These are phyloP conservation scores for Sporothrix globosa DNA, from an alignment of 2,329 filamentous ascomycete species.

Conservation along the genomic window DNA sequence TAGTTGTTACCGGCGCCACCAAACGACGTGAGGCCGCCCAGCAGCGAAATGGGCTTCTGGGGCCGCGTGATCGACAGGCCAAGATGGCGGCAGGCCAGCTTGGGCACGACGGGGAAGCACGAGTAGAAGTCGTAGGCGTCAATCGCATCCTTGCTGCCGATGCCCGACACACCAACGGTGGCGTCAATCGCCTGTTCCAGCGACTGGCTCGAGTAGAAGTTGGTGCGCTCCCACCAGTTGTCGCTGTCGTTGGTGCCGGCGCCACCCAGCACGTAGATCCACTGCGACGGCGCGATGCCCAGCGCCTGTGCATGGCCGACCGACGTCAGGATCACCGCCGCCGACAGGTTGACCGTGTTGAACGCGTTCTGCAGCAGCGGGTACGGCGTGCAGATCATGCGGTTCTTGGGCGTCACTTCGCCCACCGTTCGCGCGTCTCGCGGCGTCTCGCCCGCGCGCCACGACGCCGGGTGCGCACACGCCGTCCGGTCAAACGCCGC, in stretches of 20 bases:
- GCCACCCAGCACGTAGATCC: conserved; percentile 30
- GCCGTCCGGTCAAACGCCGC: conserved; percentile 30
- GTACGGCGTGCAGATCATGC: conserved; percentile 34
- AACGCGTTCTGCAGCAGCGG: conserved; percentile 33
- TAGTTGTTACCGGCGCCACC: conserved; percentile 35
- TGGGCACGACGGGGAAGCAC: conserved; percentile 34
- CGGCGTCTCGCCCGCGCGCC: conserved; percentile 31
- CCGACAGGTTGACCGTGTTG: conserved; percentile 33
- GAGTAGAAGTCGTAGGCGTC: conserved; percentile 33
- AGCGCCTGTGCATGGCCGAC: conserved; percentile 29
- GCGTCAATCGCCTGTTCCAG: conserved; percentile 29
- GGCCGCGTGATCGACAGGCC: conserved; percentile 25
- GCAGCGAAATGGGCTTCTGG: conserved; percentile 28
- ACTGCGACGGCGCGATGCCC: conserved; percentile 26
- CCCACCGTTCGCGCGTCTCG: conserved; percentile 17
- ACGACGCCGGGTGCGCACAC: conserved; percentile 29
- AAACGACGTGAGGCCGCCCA: conserved; percentile 33
- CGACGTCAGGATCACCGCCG: conserved; percentile 32
- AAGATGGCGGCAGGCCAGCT: conserved; percentile 32
- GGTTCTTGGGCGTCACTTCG: conserved; percentile 27
- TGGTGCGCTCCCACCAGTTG: conserved; percentile 30
- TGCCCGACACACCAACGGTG: conserved; percentile 27
- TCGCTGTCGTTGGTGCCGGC: conserved; percentile 31
- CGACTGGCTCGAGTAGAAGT: conserved; percentile 30
- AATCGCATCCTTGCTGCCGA: conserved; percentile 10